These are phyloP conservation scores for Endoconidiophora polonica DNA, from an alignment of 2,329 filamentous ascomycete genomes.

Conservation along the genomic window DNA sequence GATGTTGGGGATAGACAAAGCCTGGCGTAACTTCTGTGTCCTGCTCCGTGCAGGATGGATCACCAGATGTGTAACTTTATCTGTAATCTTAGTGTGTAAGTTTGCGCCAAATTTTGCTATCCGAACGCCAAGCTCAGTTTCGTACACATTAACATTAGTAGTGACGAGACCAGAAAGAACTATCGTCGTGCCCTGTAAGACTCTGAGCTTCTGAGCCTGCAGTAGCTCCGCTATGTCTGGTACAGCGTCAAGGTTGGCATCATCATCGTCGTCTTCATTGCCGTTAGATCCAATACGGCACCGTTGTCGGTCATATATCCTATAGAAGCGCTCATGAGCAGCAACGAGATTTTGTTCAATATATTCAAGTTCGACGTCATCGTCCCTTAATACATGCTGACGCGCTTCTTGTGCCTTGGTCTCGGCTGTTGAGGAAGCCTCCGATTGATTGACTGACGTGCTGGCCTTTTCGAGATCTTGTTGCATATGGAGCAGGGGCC, in stretches of 20 bases:
- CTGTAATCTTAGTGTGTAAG: conserved; percentile 38
- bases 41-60: conserved; percentile 54
- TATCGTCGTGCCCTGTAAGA: conserved; percentile 59
- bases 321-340: conserved; percentile 68
- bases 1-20: conserved; percentile 60
- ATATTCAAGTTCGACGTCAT: conserved; percentile 65
- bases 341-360: conserved; percentile 60
- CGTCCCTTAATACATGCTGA: conserved; percentile 65
- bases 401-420: conserved; percentile 22
- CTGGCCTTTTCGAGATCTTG: conserved; percentile 68
- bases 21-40: conserved; percentile 82
- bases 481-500: conserved; percentile 82
- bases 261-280: background rate
- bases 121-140: conserved; percentile 76
- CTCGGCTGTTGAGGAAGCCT: conserved; percentile 17
- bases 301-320: conserved; percentile 49
- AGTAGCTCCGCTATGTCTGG: conserved; percentile 81
- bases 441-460: conserved; percentile 17
- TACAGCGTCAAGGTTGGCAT: conserved; percentile 28
- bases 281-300: background rate
- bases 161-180: conserved; percentile 87
- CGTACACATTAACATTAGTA: conserved; percentile 58
- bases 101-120: conserved; percentile 70
- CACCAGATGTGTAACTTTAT: conserved; percentile 56
- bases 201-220: conserved; percentile 58